Base-by-base conservation (phyloP, 2,329 filamentous ascomycete genomes). In the Alternaria sp. region DNA sequence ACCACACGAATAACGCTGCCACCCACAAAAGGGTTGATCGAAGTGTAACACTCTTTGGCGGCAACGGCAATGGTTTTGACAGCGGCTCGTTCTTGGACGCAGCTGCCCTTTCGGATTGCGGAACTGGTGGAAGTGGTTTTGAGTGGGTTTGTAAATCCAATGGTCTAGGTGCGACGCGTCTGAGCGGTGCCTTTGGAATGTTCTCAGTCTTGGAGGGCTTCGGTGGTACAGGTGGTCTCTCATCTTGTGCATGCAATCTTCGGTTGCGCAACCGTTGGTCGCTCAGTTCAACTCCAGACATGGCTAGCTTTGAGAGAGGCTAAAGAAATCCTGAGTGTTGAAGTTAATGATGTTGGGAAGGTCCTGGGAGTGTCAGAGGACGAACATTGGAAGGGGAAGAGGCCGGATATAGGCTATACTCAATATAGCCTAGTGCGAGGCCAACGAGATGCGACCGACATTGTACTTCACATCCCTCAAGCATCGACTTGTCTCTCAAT, bases 61-160 rank as follows among this genome's bases (percentile, higher is more conserved):
- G 57, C 4, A 4, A 20, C 2, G 57, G 57, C 2, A 60, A 20
- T 11, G 53, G 53, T n/a, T 60, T 60, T 7, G 16, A 22, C 43
- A 16, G 20, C 5, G 18, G 4, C 1, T 32, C 7, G 3, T 7
- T 1, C 4, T 11, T 8, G 5, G 2, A 4, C 4, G 9, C 8
- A 24, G 9, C 5, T 16, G 4, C 12, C 12, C 8, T 1, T 8
- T 5, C 7, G 2, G 39, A 46, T 1, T 2, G 12, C 4, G 51
- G 57, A 3, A 59, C n/a, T 26, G 44, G 16, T 24, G 57, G 52
- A 3, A 59, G 57, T 20, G 57, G 52, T 43, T 59, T 59, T 2
- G 18, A 18, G 20, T 14, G 46, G 12, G 5, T 7, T 2, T 24
- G 24, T 7, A 32, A 1, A 9, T 6, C 14, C 2, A 36, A 5